Base-by-base conservation (phyloP, 108 stramenopile species). In the Pseudonitzschia multiseries region DNA sequence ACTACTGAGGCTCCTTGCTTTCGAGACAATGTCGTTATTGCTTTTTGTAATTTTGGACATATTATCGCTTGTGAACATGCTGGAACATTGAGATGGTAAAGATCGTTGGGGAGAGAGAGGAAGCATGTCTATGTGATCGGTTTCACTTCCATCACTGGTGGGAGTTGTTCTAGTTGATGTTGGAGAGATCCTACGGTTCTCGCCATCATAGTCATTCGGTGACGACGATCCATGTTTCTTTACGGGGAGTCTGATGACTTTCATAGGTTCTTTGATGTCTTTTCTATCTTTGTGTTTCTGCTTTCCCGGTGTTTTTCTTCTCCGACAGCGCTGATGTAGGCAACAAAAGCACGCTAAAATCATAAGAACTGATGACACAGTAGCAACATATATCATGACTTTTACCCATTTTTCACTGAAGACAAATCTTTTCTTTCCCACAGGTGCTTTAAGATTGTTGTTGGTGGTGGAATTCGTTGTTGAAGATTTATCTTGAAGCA, bases 11-110 rank as follows among this genome's bases (percentile, higher is more conserved):
- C 65, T 70, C 36, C 61, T 71, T 2, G 65, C 40, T 33, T 29
- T n/a, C 22, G 41, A 74, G 6, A 5, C 2, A 32, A 67, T 26
- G 21, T 56, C 24, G 54, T 56, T 56, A 20, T 26, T 26, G 2
- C 33, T 40, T n/a, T 33, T 41, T 6, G 65, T 9, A 59, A 60
- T 27, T 41, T 67, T 51, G 2, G 76, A 73, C 48, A 69, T 60
- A 20, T 53, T 70, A 21, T 69, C 62, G 51, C 57, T 79, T 28
- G 81, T 82, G 57, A 82, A 82, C 59, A 71, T 62, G 57, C 76
- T 77, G 14, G 81, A 82, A 29, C 74, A 77, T 42, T 78, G 77
- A 4, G 78, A 79, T 6, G 69, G 33, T 24, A 76, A 64, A 4
- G 78, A 79, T 36, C 57, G 70, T n/a, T 32, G 29, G 12, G 80